phyloP scores from a whole-genome alignment of 192 early-diverging fungal species.

The Entomortierella lignicola region DNA sequence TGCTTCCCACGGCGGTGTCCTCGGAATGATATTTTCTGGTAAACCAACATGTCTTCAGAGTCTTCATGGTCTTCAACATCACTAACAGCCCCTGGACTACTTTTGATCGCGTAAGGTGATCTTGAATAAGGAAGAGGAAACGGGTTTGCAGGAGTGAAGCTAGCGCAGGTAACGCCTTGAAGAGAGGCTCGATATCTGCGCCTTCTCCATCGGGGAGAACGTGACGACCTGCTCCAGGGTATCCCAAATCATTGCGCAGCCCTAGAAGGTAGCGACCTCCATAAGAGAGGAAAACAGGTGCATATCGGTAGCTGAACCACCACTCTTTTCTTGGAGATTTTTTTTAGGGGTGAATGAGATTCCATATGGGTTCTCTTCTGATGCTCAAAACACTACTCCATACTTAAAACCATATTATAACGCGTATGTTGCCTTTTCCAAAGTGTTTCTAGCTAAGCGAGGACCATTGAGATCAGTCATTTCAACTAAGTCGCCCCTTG shows the following conservation, averaged over 20 bases:
- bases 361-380: conserved; percentile 72
- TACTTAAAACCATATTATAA: conserved; percentile 61
- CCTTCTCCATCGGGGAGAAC: conserved; percentile 55
- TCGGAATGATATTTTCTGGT: too few relatives aligned
- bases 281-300: conserved; percentile 14
- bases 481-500: conserved; percentile 70
- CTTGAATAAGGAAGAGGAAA: conserved; percentile 53
- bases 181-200: conserved; percentile 62
- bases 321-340: neutral
- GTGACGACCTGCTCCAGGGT: conserved; percentile 57
- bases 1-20: too few relatives aligned
- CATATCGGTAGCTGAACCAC: neutral
- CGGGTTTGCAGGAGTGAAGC: conserved; percentile 55
- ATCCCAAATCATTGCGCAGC: conserved; percentile 40
- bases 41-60: too few relatives aligned
- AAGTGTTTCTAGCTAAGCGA: conserved; percentile 62
- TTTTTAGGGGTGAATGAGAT: conserved; percentile 53
- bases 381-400: conserved; percentile 70
- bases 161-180: conserved; percentile 65
- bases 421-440: conserved; percentile 58
- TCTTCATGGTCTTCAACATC: neutral
- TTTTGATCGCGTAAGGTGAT: conserved; percentile 29
- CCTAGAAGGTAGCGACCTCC: conserved; percentile 44
- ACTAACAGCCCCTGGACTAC: neutral
- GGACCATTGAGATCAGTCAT: conserved; percentile 70